Evolutionary conservation across 2,329 filamentous ascomycete species (phyloP).

Genomic region (Colletotrichum graminicola): DNA sequence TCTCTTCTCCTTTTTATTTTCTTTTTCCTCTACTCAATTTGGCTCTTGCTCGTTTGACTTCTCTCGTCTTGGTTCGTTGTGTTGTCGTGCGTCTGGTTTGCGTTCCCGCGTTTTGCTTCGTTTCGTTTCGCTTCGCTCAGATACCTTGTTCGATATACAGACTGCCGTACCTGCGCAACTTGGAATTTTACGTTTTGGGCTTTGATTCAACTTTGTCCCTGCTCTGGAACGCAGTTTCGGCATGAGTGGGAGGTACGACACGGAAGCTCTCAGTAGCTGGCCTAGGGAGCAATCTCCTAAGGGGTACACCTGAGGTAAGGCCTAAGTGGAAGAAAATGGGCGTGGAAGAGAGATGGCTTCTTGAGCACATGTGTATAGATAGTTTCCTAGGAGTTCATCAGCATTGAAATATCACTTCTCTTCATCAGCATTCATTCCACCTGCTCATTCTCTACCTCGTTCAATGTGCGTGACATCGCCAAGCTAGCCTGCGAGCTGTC

Average conservation of each 20-base stretch:
- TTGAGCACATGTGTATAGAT: slow-evolving; percentile 38
- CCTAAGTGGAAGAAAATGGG: slow-evolving; percentile 2
- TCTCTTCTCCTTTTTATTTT: slow-evolving; percentile 54
- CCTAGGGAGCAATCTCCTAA: not conserved
- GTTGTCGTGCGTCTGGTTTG: not conserved
- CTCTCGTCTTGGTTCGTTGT: slow-evolving; percentile 43
- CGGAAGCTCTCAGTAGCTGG: slow-evolving; percentile 9
- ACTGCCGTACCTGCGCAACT: slow-evolving; percentile 46
- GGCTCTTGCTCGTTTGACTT: slow-evolving; percentile 49
- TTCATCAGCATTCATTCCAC: slow-evolving; percentile 11
- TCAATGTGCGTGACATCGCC: not conserved
- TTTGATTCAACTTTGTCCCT: slow-evolving; percentile 27
- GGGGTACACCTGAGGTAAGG: not conserved
- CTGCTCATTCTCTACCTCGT: not conserved
- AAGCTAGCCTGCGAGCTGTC: not conserved
- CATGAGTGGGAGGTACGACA: slow-evolving; percentile 13
- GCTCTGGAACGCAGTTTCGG: slow-evolving; percentile 25
- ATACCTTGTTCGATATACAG: slow-evolving; percentile 73
- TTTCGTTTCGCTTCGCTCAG: slow-evolving; percentile 51
- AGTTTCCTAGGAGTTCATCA: slow-evolving; percentile 33
- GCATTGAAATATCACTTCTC: slow-evolving; percentile 38
- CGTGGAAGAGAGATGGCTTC: slow-evolving; percentile 11
- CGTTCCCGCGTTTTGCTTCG: slow-evolving; percentile 38
- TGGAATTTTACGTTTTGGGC: slow-evolving; percentile 32
- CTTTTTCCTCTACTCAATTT: slow-evolving; percentile 45